These are phyloP conservation scores for Aphanomyces cochlioides DNA, from an alignment of 352 stramenopile genomes.

Conservation along the genomic window DNA sequence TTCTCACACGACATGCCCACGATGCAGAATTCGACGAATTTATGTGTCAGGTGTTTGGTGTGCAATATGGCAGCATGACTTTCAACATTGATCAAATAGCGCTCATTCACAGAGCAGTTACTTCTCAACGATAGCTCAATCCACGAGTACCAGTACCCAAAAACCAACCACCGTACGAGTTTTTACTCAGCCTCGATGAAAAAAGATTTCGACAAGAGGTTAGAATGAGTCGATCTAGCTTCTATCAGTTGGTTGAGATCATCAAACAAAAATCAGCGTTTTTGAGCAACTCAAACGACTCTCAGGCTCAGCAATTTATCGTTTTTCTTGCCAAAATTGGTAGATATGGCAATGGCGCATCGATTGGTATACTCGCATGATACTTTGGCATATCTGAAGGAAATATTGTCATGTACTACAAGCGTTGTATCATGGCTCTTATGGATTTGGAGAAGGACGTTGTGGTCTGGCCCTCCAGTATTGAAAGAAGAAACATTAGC, in stretches of 20 bases:
- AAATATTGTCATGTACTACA: slow-evolving; percentile 4
- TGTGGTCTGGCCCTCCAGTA: slow-evolving; percentile 6
- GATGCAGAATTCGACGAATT: too few species aligned
- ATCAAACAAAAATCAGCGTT: slow-evolving; percentile 9
- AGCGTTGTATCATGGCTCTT: background rate
- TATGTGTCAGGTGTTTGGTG: too few species aligned
- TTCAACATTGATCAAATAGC: too few species aligned
- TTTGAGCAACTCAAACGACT: background rate
- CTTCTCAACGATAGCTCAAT: too few species aligned
- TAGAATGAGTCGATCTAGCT: background rate
- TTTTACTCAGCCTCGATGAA: background rate
- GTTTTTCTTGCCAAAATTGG: slow-evolving; percentile 13
- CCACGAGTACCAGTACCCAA: too few species aligned
- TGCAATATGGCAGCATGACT: too few species aligned
- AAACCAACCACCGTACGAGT: background rate
- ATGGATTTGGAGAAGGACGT: background rate
- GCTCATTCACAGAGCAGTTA: too few species aligned
- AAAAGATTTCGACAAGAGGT: background rate
- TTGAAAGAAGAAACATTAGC: background rate
- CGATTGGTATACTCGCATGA: background rate
- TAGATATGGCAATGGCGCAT: slow-evolving; percentile 18
- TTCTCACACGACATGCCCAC: too few species aligned
- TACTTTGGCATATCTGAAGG: slow-evolving; percentile 24
- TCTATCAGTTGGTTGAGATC: background rate
- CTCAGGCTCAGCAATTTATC: slow-evolving; percentile 10